Base-by-base conservation (phyloP, 176 grass and related monocot genomes). In the Dactylis glomerata region DNA sequence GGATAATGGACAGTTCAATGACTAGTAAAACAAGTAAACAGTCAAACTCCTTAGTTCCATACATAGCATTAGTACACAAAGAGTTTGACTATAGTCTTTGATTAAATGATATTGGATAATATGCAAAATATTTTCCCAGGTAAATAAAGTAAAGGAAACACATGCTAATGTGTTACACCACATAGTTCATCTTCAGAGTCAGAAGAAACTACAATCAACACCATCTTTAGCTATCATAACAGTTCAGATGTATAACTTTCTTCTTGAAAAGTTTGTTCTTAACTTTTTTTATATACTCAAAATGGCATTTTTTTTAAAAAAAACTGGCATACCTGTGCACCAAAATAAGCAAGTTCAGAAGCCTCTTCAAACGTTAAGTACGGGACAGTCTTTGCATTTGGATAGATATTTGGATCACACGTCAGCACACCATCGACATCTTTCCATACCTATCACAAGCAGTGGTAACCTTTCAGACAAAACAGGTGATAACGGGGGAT, bases 381-480 rank as follows among this genome's bases (percentile, higher is more conserved):
- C 16, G 88, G 93, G 17, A 99, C 93, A 58, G 93, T 92, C 71
- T 71, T 96, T 81, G 92, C 91, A 76, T 93, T 82, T 52, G 88
- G 86, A 65, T 89, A 90, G 74, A 99, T 99, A 85, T 94, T 92
- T 66, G 93, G 97, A 90, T 99, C 93, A 86, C 97, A 99, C 41
- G 97, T 99, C 50, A 99, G 88, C 59, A 99, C 93, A 91, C 93
- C 93, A 84, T 99, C 90, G 40, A 99, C 92, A 92, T 96, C 97
- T 80, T 96, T 99, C 92, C 97, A 96, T 14, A 99, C 93, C 97
- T 96, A 81, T 84, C 61, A 42, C 10, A 80, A 3, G 55, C 27
- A 46, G 55, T 11, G 42, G 10, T 32, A 65, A 58, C 17, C 28
- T 83, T 78, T 85, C 26, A 88, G 83, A 80, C 10, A 5, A 81